phyloP scores from a whole-genome alignment of 352 stramenopile species.

The Aphanomyces invadans region DNA sequence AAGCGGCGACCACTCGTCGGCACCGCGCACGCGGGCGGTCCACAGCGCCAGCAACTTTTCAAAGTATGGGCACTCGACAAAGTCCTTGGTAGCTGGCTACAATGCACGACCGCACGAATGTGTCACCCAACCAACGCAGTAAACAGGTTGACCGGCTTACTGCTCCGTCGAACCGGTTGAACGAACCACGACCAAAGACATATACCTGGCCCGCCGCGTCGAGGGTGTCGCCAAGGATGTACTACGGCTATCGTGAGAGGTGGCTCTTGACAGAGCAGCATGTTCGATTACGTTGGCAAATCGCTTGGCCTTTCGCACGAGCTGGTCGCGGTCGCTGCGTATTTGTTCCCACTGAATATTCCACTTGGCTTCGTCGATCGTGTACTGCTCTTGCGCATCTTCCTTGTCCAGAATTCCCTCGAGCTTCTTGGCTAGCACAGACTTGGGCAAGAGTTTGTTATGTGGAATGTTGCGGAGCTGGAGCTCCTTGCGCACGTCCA shows the following conservation, averaged over 20 bases:
- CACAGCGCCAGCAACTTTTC: constrained; percentile 45
- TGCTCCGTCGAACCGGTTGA: constrained; percentile 54
- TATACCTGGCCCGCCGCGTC: constrained; percentile 75
- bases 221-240: constrained; percentile 43
- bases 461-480: constrained; percentile 50
- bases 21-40: constrained; percentile 41
- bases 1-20: constrained; percentile 19
- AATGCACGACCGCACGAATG: no score
- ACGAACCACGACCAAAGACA: constrained; percentile 59
- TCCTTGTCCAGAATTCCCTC: constrained; percentile 54
- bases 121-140: no score
- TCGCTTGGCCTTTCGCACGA: constrained; percentile 43
- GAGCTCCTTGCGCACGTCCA: constrained; percentile 61
- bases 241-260: not conserved
- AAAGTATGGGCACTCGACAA: constrained; percentile 72
- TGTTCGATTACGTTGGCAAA: constrained; percentile 30
- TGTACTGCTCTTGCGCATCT: constrained; percentile 46
- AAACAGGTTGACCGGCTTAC: no score
- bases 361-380: constrained; percentile 22
- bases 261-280: not conserved
- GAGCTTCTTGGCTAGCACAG: constrained; percentile 51
- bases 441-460: constrained; percentile 49
- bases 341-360: constrained; percentile 24
- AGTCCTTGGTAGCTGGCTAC: constrained; percentile 32
- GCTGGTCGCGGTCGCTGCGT: constrained; percentile 31